Base-by-base conservation (phyloP, 768 basidiomycete genomes). In the Neoboletus subvelutipes region DNA sequence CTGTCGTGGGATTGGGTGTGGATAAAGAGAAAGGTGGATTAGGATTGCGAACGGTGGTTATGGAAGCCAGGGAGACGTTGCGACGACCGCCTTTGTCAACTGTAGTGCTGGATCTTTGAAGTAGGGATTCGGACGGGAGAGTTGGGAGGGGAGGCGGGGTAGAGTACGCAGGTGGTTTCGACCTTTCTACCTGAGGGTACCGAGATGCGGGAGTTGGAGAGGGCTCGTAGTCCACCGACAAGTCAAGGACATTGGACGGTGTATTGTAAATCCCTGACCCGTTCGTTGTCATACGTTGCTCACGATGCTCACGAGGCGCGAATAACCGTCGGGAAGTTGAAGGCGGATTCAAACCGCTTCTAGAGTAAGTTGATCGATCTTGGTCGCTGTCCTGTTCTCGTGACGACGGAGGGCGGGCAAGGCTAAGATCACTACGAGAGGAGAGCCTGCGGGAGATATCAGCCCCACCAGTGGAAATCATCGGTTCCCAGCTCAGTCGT, bases 1-100 rank as follows among this genome's bases (percentile, higher is more conserved):
- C 85, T 18, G 87, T 90, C 37, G 88, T 89, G 1, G 85, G 76
- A 55, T 78, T 82, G 0, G 81, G 80, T 3, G 81, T 83, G 36
- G 85, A 66, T 9, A 78, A 63, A 11, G 83, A 77, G 47, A 82
- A 80, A n/a, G 77, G 71, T 17, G 79, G 64, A 53, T 68, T 56
- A 47, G 68, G 54, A 49, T 71, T 72, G 62, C 83, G 80, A 34
- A 82, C 66, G 5, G 83, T 85, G n/a, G 65, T 54, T 22, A 67
- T 73, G 7, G 80, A 80, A 40, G 71, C 67, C 45, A 76, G 70
- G 4, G 84, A 84, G 22, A 72, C 61, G 58, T 78, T 81, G 29
- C 76, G 73, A 37, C 77, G 73, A 36, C 61, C 56, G n/a, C 60
- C 56, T 52, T 65, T 72, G 33, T 74, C 75, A 6, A 56, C 45